Conservation (phyloP, 352 stramenopile species). For the Vaucheria bursata region DNA sequence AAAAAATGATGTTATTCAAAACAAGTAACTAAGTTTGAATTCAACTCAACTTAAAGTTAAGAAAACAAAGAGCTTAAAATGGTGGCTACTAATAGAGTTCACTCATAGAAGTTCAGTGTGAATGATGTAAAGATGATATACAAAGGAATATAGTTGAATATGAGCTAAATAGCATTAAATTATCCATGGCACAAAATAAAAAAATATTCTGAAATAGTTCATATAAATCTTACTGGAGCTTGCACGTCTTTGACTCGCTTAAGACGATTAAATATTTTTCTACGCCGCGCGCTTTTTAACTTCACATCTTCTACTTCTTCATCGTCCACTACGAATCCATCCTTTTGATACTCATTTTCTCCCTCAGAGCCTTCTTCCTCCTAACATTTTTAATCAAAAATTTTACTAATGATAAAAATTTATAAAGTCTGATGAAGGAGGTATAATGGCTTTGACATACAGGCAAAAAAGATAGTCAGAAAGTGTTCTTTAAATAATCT, state of each 20-base stretch:
- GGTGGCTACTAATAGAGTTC: no score
- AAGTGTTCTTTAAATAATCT: neutral
- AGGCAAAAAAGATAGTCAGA: neutral
- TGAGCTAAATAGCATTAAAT: no score
- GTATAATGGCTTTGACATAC: neutral
- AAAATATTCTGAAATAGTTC: no score
- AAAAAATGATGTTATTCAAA: no score
- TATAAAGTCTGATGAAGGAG: neutral
- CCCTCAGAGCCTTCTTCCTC: conserved; percentile 17
- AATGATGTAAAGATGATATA: no score
- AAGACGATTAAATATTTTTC: neutral
- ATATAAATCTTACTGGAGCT: no score
- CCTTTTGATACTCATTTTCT: conserved; percentile 44
- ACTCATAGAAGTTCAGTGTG: no score
- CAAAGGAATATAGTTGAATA: no score
- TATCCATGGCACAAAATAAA: no score
- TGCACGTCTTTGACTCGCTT: neutral
- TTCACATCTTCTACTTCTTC: conserved; percentile 23
- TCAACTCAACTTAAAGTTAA: no score
- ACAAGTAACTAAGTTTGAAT: no score
- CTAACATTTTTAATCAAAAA: neutral
- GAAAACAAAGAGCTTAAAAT: no score
- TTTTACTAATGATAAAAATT: neutral
- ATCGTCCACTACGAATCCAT: conserved; percentile 45
- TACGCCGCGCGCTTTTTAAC: neutral